Conservation (phyloP, 2,329 filamentous ascomycete species). For the Aspergillus thermomutatus region DNA sequence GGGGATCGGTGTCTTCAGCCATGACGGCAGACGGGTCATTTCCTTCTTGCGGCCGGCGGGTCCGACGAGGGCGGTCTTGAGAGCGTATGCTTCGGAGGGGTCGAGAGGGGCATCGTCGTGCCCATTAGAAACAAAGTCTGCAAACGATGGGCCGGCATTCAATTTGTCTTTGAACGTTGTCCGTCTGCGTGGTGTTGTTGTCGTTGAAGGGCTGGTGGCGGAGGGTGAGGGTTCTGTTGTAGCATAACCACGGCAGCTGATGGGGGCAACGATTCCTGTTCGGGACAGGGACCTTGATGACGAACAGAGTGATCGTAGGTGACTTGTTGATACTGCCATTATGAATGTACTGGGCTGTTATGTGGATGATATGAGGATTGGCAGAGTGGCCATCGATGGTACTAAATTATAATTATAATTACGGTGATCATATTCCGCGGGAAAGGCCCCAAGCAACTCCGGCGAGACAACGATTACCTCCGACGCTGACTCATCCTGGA, state of each 20-base stretch:
- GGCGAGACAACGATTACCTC: background rate
- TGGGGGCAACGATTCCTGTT: constrained; percentile 11
- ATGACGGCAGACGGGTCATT: constrained; percentile 76
- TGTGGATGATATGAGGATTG: constrained; percentile 10
- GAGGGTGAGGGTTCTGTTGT: constrained; percentile 35
- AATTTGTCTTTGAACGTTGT: constrained; percentile 62
- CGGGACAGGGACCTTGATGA: constrained; percentile 22
- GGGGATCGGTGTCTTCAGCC: constrained; percentile 95
- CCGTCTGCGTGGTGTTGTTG: constrained; percentile 54
- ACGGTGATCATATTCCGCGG: background rate
- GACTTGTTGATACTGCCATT: constrained; percentile 34
- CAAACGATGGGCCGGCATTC: constrained; percentile 62
- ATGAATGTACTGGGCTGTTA: constrained; percentile 13
- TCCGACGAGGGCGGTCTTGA: constrained; percentile 60
- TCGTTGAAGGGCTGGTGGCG: constrained; percentile 22
- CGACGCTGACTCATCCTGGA: background rate
- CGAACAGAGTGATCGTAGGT: constrained; percentile 30
- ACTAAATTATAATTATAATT: background rate
- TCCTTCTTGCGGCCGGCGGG: constrained; percentile 61
- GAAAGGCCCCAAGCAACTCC: background rate
- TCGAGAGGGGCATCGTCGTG: constrained; percentile 41
- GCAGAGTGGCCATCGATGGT: constrained; percentile 19
- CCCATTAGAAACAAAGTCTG: constrained; percentile 57
- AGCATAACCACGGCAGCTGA: constrained; percentile 33
- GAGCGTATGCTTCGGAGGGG: constrained; percentile 53